Evolutionary conservation across 2,329 filamentous ascomycete species (phyloP).

Genomic region (Westerdykella aurantiaca): DNA sequence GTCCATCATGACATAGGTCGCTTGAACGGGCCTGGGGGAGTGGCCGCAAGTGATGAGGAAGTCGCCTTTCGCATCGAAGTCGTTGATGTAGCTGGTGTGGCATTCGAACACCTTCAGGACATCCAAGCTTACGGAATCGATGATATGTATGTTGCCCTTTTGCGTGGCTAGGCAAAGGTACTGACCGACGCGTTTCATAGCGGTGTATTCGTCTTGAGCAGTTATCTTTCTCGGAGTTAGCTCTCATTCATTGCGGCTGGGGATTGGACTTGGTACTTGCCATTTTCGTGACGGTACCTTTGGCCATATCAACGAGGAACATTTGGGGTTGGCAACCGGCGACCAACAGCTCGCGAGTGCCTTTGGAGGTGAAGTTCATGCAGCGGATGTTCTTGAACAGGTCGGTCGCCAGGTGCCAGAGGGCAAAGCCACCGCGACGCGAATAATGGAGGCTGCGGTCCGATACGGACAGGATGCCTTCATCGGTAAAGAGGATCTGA

Average conservation of each 20-base stretch:
- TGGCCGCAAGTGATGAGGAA: conserved; percentile 94
- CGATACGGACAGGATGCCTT: conserved; percentile 81
- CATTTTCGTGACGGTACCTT: conserved; percentile 42
- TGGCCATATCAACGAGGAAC: conserved; percentile 66
- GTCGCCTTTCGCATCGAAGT: conserved; percentile 96
- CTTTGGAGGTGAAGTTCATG: conserved; percentile 91
- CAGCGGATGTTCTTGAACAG: conserved; percentile 78
- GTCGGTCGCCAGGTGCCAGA: conserved; percentile 68
- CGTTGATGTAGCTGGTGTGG: conserved; percentile 81
- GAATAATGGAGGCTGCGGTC: conserved; percentile 82
- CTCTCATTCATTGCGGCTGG: conserved; percentile 28
- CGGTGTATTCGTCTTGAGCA: conserved; percentile 72
- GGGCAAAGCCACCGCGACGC: conserved; percentile 69
- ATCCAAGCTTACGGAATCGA: conserved; percentile 72
- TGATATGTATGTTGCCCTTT: conserved; percentile 74
- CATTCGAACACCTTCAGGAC: conserved; percentile 86
- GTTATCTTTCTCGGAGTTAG: conserved; percentile 47
- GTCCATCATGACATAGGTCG: conserved; percentile 76
- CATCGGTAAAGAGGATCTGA: conserved; percentile 86
- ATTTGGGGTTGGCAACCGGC: conserved; percentile 82
- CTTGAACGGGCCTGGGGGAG: conserved; percentile 63
- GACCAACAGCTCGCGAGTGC: conserved; percentile 74
- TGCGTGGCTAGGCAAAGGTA: conserved; percentile 90
- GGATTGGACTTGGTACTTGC: conserved; percentile 13
- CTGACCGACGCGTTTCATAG: conserved; percentile 80